Evolutionary conservation across 495 filamentous ascomycete genomes (phyloP).

Genomic region (Chaetomium tenue): DNA sequence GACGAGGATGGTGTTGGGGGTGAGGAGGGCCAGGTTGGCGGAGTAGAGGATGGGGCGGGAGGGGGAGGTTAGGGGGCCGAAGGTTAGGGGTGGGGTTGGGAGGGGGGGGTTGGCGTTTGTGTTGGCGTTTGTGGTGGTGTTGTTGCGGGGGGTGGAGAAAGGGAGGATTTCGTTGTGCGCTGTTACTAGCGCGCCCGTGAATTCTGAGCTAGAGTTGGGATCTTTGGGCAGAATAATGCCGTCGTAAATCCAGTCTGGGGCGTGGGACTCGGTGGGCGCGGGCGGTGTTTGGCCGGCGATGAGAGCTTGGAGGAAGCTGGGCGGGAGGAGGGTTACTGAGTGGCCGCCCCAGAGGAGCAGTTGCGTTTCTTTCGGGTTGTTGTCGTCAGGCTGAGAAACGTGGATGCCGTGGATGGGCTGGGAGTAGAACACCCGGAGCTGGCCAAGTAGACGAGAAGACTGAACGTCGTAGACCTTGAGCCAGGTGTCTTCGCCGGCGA

Average conservation of each 20-base stretch:
- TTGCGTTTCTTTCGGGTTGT: neutral
- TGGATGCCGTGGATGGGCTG: slow-evolving; percentile 71
- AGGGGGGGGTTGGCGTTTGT: slow-evolving; percentile 18
- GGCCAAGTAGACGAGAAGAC: slow-evolving; percentile 37
- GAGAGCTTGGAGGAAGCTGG: slow-evolving; percentile 26
- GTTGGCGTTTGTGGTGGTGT: slow-evolving; percentile 8
- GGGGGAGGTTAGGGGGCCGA: slow-evolving; percentile 57
- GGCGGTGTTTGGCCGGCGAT: slow-evolving; percentile 20
- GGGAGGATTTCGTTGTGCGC: slow-evolving; percentile 75
- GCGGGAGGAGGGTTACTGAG: slow-evolving; percentile 35
- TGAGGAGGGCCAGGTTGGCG: slow-evolving; percentile 65
- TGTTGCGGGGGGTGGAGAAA: slow-evolving; percentile 25
- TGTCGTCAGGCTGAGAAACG: slow-evolving; percentile 29
- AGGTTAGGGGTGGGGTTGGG: slow-evolving; percentile 11
- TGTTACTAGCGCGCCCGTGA: slow-evolving; percentile 59
- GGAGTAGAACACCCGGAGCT: slow-evolving; percentile 53
- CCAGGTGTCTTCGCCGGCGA: slow-evolving; percentile 73
- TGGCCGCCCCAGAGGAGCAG: slow-evolving; percentile 60
- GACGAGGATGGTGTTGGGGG: slow-evolving; percentile 60
- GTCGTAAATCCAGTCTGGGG: slow-evolving; percentile 82
- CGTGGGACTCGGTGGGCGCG: slow-evolving; percentile 28
- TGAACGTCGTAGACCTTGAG: slow-evolving; percentile 59
- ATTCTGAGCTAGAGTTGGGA: neutral
- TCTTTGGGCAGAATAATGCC: slow-evolving; percentile 52
- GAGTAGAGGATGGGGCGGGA: slow-evolving; percentile 87